Conservation (phyloP, 164 flowering plant genomes). For the Vitis cinerea region DNA sequence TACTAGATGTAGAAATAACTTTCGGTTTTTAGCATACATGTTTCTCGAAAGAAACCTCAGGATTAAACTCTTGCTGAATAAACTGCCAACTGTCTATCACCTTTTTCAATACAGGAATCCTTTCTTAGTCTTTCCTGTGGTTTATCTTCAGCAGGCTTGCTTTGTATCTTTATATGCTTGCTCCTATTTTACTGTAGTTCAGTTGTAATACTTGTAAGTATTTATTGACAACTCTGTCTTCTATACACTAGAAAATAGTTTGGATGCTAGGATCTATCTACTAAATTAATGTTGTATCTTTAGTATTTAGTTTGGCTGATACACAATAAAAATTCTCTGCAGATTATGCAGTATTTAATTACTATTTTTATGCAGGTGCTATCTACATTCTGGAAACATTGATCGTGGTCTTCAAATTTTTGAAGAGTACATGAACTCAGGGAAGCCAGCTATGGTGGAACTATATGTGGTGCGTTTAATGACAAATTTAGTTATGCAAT, state of each 20-base stretch:
- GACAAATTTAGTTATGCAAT: neutral
- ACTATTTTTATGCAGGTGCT: constrained; percentile 53
- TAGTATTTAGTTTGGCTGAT: neutral
- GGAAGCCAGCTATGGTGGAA: constrained; percentile 53
- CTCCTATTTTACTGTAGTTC: neutral
- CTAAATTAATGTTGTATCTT: neutral
- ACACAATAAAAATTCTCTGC: neutral
- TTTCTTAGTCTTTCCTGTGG: no score
- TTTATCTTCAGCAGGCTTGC: neutral
- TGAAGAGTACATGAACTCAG: constrained; percentile 65
- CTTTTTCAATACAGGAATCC: no score
- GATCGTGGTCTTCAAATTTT: constrained; percentile 67
- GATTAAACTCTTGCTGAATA: no score
- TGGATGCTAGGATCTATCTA: neutral
- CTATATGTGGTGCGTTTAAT: constrained; percentile 62
- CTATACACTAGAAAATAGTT: neutral
- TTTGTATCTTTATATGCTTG: neutral
- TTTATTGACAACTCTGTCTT: neutral
- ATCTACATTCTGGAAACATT: constrained; percentile 69
- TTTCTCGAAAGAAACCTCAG: no score
- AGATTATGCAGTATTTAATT: neutral
- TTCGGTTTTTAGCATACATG: no score
- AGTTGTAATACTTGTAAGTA: constrained; percentile 1
- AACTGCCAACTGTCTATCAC: no score
- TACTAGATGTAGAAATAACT: no score